These are phyloP conservation scores for Candida tibetensis DNA, from an alignment of 805 yeast genomes.

Conservation along the genomic window DNA sequence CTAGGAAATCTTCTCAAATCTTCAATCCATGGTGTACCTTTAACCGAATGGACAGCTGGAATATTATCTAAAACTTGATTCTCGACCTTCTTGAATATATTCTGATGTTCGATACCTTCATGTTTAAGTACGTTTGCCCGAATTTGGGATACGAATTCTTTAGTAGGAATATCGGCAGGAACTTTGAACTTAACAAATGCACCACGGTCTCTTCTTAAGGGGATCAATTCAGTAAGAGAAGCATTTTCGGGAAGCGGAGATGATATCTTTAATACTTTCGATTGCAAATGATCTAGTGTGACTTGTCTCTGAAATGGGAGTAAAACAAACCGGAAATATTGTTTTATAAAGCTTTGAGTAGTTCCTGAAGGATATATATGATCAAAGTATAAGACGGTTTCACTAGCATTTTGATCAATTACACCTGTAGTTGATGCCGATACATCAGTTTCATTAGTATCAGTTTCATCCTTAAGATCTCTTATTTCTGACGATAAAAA, in stretches of 20 bases:
- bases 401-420: slow-evolving; percentile 30
- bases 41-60: slow-evolving; percentile 67
- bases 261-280: slow-evolving; percentile 16
- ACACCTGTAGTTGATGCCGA: slow-evolving; percentile 42
- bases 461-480: slow-evolving; percentile 32
- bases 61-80: slow-evolving; percentile 19
- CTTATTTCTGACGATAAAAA: slow-evolving; percentile 26
- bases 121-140: slow-evolving; percentile 41
- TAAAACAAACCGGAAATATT: slow-evolving; percentile 18
- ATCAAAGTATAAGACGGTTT: slow-evolving; percentile 37
- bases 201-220: slow-evolving; percentile 86
- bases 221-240: slow-evolving; percentile 57
- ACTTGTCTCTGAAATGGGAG: slow-evolving; percentile 13
- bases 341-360: slow-evolving; percentile 22
- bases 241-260: slow-evolving; percentile 31
- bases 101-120: slow-evolving; percentile 10
- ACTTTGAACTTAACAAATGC: slow-evolving; percentile 79
- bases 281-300: slow-evolving; percentile 16
- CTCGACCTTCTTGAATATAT: slow-evolving; percentile 8
- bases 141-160: slow-evolving; percentile 53
- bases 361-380: slow-evolving; percentile 31
- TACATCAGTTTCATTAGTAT: slow-evolving; percentile 24
- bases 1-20: slow-evolving; percentile 81
- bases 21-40: slow-evolving; percentile 95
- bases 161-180: slow-evolving; percentile 48